Conservation (phyloP, 1,284 basidiomycete genomes). For the Ganoderma sinense region DNA sequence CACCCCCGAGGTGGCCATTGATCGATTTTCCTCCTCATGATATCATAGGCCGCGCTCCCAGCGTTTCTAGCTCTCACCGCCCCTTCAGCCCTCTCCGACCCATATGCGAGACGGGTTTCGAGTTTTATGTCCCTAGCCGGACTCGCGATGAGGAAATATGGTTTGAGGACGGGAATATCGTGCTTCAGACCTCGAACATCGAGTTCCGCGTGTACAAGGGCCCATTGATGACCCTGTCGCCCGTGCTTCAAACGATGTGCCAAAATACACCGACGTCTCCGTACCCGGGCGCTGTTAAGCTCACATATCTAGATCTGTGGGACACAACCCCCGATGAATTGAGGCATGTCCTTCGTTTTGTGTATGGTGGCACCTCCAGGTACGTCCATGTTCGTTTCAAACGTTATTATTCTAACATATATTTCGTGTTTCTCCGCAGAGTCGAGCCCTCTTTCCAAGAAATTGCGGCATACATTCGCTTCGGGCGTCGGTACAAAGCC, state of each 20-base stretch:
- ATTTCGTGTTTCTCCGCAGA: background rate
- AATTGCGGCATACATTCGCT: slow-evolving; percentile 7
- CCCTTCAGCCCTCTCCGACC: too few species aligned
- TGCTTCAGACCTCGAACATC: slow-evolving; percentile 6
- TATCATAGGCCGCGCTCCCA: too few species aligned
- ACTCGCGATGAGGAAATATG: slow-evolving; percentile 21
- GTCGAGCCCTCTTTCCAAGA: slow-evolving; percentile 6
- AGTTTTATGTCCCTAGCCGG: too few species aligned
- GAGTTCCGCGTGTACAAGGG: slow-evolving; percentile 28
- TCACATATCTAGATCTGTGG: too few species aligned
- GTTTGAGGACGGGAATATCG: slow-evolving; percentile 22
- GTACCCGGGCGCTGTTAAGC: too few species aligned
- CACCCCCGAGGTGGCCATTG: too few species aligned
- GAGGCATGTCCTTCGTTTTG: background rate
- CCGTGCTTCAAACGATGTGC: background rate
- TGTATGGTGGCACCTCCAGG: background rate
- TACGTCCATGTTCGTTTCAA: too few species aligned
- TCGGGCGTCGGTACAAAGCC: slow-evolving; percentile 21
- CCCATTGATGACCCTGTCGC: background rate
- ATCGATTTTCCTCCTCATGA: too few species aligned
- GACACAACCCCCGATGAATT: background rate
- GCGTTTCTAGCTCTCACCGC: too few species aligned
- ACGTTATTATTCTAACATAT: background rate
- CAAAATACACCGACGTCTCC: too few species aligned
- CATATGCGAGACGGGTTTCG: too few species aligned